Evolutionary conservation across 1,284 basidiomycete genomes (phyloP).

Genomic region (Cystobasidium sp.): DNA sequence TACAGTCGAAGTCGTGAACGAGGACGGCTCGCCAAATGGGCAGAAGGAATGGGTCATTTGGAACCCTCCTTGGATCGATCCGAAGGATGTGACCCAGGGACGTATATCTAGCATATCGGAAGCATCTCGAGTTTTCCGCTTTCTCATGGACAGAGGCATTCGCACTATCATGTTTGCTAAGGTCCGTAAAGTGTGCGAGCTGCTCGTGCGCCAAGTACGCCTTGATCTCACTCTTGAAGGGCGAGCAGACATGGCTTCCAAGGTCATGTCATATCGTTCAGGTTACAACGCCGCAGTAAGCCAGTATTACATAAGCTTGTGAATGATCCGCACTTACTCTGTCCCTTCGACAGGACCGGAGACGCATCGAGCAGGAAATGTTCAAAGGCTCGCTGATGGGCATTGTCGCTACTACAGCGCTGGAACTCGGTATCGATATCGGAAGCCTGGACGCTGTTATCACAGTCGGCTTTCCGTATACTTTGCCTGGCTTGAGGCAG

Average conservation of each 20-base stretch:
- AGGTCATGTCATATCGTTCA: constrained; percentile 82
- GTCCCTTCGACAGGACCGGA: constrained; percentile 66
- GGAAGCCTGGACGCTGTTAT: constrained; percentile 85
- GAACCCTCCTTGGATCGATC: constrained; percentile 72
- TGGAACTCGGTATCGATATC: constrained; percentile 90
- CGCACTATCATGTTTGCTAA: constrained; percentile 87
- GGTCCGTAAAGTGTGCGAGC: constrained; percentile 79
- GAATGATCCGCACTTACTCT: background rate
- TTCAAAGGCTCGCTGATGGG: constrained; percentile 79
- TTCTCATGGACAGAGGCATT: constrained; percentile 78
- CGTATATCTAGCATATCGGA: constrained; percentile 70
- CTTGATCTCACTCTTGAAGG: constrained; percentile 75
- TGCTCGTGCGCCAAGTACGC: constrained; percentile 78
- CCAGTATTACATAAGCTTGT: background rate
- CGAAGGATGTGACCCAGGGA: constrained; percentile 65
- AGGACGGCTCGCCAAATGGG: constrained; percentile 83
- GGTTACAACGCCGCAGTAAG: constrained; percentile 68
- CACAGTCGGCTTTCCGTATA: constrained; percentile 83
- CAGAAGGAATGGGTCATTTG: constrained; percentile 70
- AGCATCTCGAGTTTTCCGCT: constrained; percentile 74
- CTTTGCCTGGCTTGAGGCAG: constrained; percentile 62
- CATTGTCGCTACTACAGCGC: constrained; percentile 86
- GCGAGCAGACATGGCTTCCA: constrained; percentile 73
- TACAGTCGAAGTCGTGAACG: constrained; percentile 71
- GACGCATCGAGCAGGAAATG: constrained; percentile 81